Base-by-base conservation (phyloP, 2,329 filamentous ascomycete genomes). In the Ilyonectria robusta region DNA sequence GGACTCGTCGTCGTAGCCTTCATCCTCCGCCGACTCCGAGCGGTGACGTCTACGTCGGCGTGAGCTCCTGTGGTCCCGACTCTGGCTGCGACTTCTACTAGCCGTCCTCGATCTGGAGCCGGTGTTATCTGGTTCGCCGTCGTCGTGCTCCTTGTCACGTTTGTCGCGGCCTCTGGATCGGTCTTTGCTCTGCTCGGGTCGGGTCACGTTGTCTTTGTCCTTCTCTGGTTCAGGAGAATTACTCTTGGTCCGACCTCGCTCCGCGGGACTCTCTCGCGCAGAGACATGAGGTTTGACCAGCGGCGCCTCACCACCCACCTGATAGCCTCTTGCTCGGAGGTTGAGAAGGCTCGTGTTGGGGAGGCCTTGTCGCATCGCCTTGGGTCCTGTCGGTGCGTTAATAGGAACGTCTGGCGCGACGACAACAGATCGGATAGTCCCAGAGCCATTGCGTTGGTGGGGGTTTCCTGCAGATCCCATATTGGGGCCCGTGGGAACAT, bases 341-440 rank as follows among this genome's bases (percentile, higher is more conserved):
- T 92, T 88, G 70, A 91, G 88, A 59, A 93, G 88, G 72, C 93
- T 93, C 64, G 92, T 95, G 79, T 97, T 97, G 58, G 93, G 93
- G 11, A 94, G 85, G 33, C 94, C 94, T 81, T 96, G 92, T 70
- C 95, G 89, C 94, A 98, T 97, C 19, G 96, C 96, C 81, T 96
- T 95, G 54, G 96, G 96, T 10, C 95, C 96, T 61, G 93, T 97
- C 31, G 96, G 96, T 31, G 96, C 96, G 82, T 87, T 94, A 82
- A 90, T 80, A 50, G 89, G 89, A 58, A 82, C 80, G 74, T 83
- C 80, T 70, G 82, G 80, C 65, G 73, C 76, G 59, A 80, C 66
- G 65, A 77, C 62, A 31, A 80, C 76, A 57, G 77, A 78, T 69
- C 78, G 80, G 66, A 80, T 76, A 44, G 72, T 67, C 51, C 72